Evolutionary conservation across 2,329 filamentous ascomycete species (phyloP).

Genomic region (Metarhizium brunneum): DNA sequence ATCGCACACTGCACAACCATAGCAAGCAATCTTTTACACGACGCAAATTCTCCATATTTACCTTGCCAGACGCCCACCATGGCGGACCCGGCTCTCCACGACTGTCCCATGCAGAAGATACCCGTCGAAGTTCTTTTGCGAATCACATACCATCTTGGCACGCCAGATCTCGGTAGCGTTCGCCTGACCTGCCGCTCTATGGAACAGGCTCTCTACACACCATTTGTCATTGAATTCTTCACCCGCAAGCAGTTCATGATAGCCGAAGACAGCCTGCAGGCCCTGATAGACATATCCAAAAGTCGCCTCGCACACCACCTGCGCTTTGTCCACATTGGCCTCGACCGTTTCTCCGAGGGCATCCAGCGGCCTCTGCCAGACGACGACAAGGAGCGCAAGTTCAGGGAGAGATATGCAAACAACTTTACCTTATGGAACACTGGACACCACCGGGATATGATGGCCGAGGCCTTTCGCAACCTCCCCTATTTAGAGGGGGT

Average conservation of each 20-base stretch:
- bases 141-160: constrained; percentile 43
- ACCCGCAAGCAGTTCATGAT: constrained; percentile 58
- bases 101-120: constrained; percentile 24
- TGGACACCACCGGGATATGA: constrained; percentile 41
- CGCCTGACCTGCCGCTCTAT: constrained; percentile 46
- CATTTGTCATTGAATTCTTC: constrained; percentile 56
- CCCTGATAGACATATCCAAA: constrained; percentile 43
- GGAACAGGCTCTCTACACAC: constrained; percentile 43
- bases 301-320: constrained; percentile 30
- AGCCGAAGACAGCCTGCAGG: constrained; percentile 44
- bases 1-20: too few species aligned
- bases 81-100: not conserved
- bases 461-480: constrained; percentile 45
- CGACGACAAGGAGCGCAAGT: constrained; percentile 7
- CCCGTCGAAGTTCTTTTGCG: constrained; percentile 51
- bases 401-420: constrained; percentile 12
- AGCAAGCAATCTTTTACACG: too few species aligned
- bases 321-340: constrained; percentile 23
- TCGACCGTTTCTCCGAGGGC: constrained; percentile 16
- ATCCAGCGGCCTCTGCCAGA: constrained; percentile 6
- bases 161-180: constrained; percentile 43
- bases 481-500: constrained; percentile 46
- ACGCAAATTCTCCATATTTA: not conserved
- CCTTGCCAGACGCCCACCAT: not conserved
- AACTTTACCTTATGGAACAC: constrained; percentile 25